Evolutionary conservation across 225 moss, liverwort and hornwort genomes (phyloP).

Genomic region (Polytrichum formosum): DNA sequence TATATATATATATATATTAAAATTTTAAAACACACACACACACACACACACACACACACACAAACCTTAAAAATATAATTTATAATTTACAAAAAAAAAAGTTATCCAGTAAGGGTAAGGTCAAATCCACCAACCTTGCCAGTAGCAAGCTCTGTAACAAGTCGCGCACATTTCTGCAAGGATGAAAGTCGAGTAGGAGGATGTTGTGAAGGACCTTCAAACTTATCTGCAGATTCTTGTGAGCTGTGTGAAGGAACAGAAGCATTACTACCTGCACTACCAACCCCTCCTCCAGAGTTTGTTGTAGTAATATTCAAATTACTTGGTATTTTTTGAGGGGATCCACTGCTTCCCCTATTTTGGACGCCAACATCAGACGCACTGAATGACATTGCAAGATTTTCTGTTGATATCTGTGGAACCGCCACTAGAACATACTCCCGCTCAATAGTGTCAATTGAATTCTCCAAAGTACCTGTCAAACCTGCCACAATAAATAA

Average conservation of each 20-base stretch:
- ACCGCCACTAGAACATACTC: slow-evolving; percentile 93
- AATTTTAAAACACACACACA: too few species aligned
- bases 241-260: slow-evolving; percentile 55
- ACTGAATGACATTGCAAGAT: slow-evolving; percentile 67
- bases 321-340: slow-evolving; percentile 59
- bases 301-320: slow-evolving; percentile 30
- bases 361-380: slow-evolving; percentile 60
- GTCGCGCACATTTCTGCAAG: slow-evolving; percentile 69
- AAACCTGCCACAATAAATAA: too few species aligned
- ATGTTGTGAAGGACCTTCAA: slow-evolving; percentile 79
- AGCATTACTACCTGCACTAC: slow-evolving; percentile 46
- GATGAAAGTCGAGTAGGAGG: slow-evolving; percentile 86
- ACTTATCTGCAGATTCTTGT: slow-evolving; percentile 33
- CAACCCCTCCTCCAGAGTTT: slow-evolving; percentile 46
- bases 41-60: too few species aligned
- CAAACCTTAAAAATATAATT: too few species aligned
- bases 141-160: slow-evolving; percentile 75
- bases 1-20: too few species aligned
- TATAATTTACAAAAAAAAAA: too few species aligned
- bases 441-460: slow-evolving; percentile 93
- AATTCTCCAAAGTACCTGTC: slow-evolving; percentile 88
- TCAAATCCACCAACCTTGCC: slow-evolving; percentile 63
- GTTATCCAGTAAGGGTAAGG: not conserved
- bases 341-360: slow-evolving; percentile 41
- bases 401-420: slow-evolving; percentile 74